Evolutionary conservation across 805 yeast genomes (phyloP).

Genomic region (Zygoascus bituminiphila): DNA sequence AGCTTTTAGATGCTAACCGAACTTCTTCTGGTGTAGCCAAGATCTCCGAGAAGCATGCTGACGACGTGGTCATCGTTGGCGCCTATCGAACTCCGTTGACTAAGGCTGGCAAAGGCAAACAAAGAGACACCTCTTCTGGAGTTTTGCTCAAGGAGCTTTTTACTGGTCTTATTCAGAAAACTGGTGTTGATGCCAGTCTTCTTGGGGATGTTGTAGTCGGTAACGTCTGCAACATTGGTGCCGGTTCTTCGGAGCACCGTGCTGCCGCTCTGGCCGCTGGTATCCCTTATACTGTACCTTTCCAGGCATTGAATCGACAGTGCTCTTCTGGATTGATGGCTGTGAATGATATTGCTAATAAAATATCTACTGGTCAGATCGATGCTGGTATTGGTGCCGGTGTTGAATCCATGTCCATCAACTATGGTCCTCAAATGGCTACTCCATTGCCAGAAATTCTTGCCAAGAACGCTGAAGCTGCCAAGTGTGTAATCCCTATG

Average conservation of each 20-base stretch:
- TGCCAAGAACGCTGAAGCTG: slow-evolving; percentile 38
- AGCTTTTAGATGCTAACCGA: slow-evolving; percentile 26
- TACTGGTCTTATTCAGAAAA: slow-evolving; percentile 47
- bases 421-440: slow-evolving; percentile 74
- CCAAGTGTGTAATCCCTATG: slow-evolving; percentile 87
- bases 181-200: slow-evolving; percentile 43
- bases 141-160: slow-evolving; percentile 64
- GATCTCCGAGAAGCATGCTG: slow-evolving; percentile 52
- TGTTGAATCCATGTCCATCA: slow-evolving; percentile 87
- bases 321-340: slow-evolving; percentile 94
- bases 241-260: slow-evolving; percentile 92
- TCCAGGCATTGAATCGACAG: slow-evolving; percentile 82
- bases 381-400: slow-evolving; percentile 88
- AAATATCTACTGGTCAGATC: slow-evolving; percentile 80
- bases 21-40: slow-evolving; percentile 26
- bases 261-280: slow-evolving; percentile 91
- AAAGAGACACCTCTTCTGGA: slow-evolving; percentile 76
- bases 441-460: slow-evolving; percentile 46
- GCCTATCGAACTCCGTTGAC: slow-evolving; percentile 90
- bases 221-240: slow-evolving; percentile 84
- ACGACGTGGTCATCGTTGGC: slow-evolving; percentile 83
- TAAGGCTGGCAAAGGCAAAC: slow-evolving; percentile 78
- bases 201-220: slow-evolving; percentile 87
- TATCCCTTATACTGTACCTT: slow-evolving; percentile 70
- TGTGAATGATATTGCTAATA: slow-evolving; percentile 80